phyloP scores from a whole-genome alignment of 495 filamentous ascomycete species.

The Aspergillus olivimuriae region DNA sequence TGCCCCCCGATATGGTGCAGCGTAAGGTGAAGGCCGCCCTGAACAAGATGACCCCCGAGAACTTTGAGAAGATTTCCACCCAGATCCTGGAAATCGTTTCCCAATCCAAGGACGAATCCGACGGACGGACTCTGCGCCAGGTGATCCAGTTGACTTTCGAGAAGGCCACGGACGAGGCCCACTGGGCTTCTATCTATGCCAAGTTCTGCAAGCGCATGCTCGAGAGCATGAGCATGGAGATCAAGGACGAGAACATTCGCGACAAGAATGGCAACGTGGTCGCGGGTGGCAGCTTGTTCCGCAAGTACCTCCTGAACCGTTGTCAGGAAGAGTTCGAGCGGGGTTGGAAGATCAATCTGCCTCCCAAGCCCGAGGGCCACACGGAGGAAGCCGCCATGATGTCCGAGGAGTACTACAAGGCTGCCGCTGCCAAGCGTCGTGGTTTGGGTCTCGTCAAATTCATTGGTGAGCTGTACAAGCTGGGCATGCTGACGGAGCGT shows the following conservation, averaged over 20 bases:
- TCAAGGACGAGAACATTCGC: conserved; percentile 86
- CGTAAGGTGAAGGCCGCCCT: conserved; percentile 96
- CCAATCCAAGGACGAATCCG: conserved; percentile 91
- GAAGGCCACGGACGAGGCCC: conserved; percentile 97
- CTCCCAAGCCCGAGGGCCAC: conserved; percentile 71
- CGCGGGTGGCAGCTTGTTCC: conserved; percentile 87
- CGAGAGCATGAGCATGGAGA: conserved; percentile 88
- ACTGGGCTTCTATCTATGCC: conserved; percentile 99
- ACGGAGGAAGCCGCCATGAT: conserved; percentile 71
- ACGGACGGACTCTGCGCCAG: conserved; percentile 91
- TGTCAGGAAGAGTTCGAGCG: conserved; percentile 99
- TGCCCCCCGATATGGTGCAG: conserved; percentile 91
- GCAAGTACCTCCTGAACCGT: conserved; percentile 96
- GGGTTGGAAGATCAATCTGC: conserved; percentile 90
- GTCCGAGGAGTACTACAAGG: conserved; percentile 94
- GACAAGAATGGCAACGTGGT: conserved; percentile 85
- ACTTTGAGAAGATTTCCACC: conserved; percentile 91
- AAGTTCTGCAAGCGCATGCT: conserved; percentile 98
- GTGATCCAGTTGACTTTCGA: conserved; percentile 98
- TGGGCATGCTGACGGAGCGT: conserved; percentile 95
- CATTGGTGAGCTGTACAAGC: conserved; percentile 98
- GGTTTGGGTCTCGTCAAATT: conserved; percentile 98
- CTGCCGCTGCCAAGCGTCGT: conserved; percentile 91
- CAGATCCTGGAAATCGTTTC: conserved; percentile 89
- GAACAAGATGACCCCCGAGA: conserved; percentile 99